Base-by-base conservation (phyloP, 192 early-diverging fungal species). In the Umbelopsis ramanniana region DNA sequence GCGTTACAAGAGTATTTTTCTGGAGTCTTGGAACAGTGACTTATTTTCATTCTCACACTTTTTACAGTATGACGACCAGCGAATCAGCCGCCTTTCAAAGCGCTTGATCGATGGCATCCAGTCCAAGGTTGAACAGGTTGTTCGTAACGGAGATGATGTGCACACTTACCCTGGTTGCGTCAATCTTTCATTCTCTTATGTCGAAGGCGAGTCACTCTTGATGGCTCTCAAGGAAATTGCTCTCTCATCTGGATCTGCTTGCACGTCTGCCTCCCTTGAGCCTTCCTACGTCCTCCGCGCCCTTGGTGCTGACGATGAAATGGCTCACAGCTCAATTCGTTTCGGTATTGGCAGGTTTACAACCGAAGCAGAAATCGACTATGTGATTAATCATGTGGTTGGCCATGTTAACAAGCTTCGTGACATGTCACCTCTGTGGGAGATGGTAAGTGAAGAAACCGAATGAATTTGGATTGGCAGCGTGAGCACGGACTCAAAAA, bases 201-300 rank as follows among this genome's bases (percentile, higher is more conserved):
- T 98, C 19, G 97, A 98, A 83, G 97, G 97, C 52, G 97, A 98
- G 82, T 97, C 95, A 10, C 85, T 98, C 40, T 83, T 98, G 63
- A 98, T 98, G 97, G 97, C 97, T 0, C 86, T 98, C 8, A 98
- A 98, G 78, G 96, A 98, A 66, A 92, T 98, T 70, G 97, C 97
- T 2, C 85, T 98, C 46, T 95, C 94, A 6, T 97, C 96, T 22
- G 97, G 97, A 12, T 92, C 90, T 4, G 97, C 97, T 4, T 98
- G 97, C 85, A 98, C 97, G 8, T 95, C 93, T 53, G 97, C 97
- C 10, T 97, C 94, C 3, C 81, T 97, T 8, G 97, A 98, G 80
- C 97, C 97, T 43, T 94, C 92, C 46, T 97, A 98, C 74, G 97
- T 97, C n/a, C 86, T 97, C 46, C 91, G 95, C 40, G 96, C 97